These are phyloP conservation scores for Scutellaria baicalensis DNA, from an alignment of 257 asterid genomes.

Conservation along the genomic window DNA sequence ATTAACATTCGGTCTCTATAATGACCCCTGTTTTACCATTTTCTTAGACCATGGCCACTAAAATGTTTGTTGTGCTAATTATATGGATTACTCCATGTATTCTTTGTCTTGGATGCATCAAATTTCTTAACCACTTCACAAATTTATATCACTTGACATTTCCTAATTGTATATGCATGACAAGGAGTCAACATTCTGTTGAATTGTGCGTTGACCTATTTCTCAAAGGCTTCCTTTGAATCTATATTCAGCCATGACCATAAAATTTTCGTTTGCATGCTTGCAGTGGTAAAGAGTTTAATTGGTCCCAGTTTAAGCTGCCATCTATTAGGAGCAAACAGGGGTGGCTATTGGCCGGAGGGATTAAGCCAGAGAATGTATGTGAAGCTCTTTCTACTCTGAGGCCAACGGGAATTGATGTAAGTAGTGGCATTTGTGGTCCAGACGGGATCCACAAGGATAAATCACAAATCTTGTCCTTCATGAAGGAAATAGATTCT, in stretches of 20 bases:
- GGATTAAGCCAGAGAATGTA: constrained; percentile 66
- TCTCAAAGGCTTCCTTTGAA: neutral
- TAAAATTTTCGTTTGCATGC: constrained; percentile 1
- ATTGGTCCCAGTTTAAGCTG: constrained; percentile 69
- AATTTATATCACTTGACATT: neutral
- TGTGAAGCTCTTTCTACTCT: constrained; percentile 61
- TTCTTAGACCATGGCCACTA: neutral
- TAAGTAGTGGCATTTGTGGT: constrained; percentile 92
- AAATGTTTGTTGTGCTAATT: neutral
- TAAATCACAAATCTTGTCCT: constrained; percentile 44
- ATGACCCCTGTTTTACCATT: neutral
- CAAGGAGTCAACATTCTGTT: neutral
- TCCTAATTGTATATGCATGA: neutral
- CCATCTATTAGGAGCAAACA: constrained; percentile 62
- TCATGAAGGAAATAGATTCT: constrained; percentile 60
- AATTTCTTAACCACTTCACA: neutral
- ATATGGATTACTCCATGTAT: neutral
- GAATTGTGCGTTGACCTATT: neutral
- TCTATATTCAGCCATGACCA: neutral
- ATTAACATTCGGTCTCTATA: neutral
- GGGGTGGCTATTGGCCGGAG: constrained; percentile 95
- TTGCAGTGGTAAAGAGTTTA: constrained; percentile 80
- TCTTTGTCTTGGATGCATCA: neutral
- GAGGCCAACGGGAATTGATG: constrained; percentile 77
- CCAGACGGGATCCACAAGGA: constrained; percentile 78